Evolutionary conservation across 2,329 filamentous ascomycete genomes (phyloP).

Genomic region (Talaromyces amestolkiae): DNA sequence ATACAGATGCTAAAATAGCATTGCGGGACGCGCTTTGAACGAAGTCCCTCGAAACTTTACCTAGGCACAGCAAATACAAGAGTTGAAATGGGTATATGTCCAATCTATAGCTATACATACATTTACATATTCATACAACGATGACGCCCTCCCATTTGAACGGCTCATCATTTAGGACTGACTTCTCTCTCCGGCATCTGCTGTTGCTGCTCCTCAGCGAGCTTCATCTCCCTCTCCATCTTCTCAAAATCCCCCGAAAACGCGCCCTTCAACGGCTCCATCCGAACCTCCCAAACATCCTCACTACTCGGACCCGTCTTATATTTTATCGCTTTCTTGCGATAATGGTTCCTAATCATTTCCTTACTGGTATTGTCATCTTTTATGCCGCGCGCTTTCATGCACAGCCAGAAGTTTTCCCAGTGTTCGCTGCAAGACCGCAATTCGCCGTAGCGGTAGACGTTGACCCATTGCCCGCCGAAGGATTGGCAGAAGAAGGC

Average conservation of each 20-base stretch:
- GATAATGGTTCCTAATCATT: slow-evolving; percentile 65
- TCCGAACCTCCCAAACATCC: slow-evolving; percentile 81
- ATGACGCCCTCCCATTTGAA: no score
- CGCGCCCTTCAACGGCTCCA: slow-evolving; percentile 56
- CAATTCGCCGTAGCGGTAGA: slow-evolving; percentile 82
- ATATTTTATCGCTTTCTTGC: slow-evolving; percentile 65
- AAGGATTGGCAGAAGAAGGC: slow-evolving; percentile 93
- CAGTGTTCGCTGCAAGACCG: slow-evolving; percentile 79
- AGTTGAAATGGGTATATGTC: slow-evolving; percentile 13
- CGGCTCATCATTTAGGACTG: neutral
- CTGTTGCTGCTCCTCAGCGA: neutral
- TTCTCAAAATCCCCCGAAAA: slow-evolving; percentile 47
- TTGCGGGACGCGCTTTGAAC: neutral
- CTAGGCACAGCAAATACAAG: neutral
- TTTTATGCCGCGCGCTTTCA: slow-evolving; percentile 65
- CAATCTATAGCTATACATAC: slow-evolving; percentile 5
- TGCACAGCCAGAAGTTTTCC: slow-evolving; percentile 97
- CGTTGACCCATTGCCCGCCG: slow-evolving; percentile 84
- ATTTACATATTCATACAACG: slow-evolving; percentile 8
- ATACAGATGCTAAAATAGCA: neutral
- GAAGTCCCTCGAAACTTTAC: neutral
- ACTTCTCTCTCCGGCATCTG: neutral
- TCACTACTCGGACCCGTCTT: slow-evolving; percentile 73
- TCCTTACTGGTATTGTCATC: slow-evolving; percentile 58
- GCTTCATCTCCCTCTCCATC: slow-evolving; percentile 38